These are phyloP conservation scores for Taiozyma sp. DNA, from an alignment of 1,139 yeast genomes.

Conservation along the genomic window DNA sequence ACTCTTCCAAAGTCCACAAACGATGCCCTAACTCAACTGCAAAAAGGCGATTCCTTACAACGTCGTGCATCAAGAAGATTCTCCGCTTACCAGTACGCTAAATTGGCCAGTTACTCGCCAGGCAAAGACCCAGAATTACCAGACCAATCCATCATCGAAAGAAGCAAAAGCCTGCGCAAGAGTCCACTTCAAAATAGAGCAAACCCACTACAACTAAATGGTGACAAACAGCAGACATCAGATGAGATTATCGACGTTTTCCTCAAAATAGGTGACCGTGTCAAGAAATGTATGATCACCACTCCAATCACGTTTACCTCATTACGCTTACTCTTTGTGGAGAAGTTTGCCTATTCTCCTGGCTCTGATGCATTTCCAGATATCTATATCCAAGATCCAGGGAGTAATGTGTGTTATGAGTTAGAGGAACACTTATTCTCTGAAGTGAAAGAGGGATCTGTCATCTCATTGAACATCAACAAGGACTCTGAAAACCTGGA, in stretches of 20 bases:
- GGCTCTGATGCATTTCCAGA: slow-evolving; percentile 69
- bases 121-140: slow-evolving; percentile 28
- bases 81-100: slow-evolving; percentile 90
- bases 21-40: slow-evolving; percentile 71
- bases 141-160: slow-evolving; percentile 14
- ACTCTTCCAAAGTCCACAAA: slow-evolving; percentile 13
- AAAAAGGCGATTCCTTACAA: slow-evolving; percentile 74
- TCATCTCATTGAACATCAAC: slow-evolving; percentile 42
- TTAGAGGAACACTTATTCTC: slow-evolving; percentile 62
- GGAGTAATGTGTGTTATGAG: slow-evolving; percentile 63
- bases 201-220: background rate
- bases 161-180: slow-evolving; percentile 10
- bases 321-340: slow-evolving; percentile 70
- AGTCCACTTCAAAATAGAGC: slow-evolving; percentile 7
- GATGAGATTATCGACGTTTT: slow-evolving; percentile 34
- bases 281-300: slow-evolving; percentile 53
- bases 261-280: slow-evolving; percentile 50
- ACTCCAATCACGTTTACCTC: slow-evolving; percentile 56
- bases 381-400: slow-evolving; percentile 66
- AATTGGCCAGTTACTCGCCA: slow-evolving; percentile 51
- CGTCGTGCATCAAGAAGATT: slow-evolving; percentile 89
- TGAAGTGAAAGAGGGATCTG: slow-evolving; percentile 56
- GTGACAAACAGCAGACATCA: slow-evolving; percentile 2
- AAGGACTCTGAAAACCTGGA: slow-evolving; percentile 14
- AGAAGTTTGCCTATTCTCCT: slow-evolving; percentile 81